A percentile compares a stretch with the other conserved stretches of the same genome.
phyloP scores from a whole-genome alignment of 2,329 filamentous ascomycete species.

The Phaeomoniella chlamydospora region DNA sequence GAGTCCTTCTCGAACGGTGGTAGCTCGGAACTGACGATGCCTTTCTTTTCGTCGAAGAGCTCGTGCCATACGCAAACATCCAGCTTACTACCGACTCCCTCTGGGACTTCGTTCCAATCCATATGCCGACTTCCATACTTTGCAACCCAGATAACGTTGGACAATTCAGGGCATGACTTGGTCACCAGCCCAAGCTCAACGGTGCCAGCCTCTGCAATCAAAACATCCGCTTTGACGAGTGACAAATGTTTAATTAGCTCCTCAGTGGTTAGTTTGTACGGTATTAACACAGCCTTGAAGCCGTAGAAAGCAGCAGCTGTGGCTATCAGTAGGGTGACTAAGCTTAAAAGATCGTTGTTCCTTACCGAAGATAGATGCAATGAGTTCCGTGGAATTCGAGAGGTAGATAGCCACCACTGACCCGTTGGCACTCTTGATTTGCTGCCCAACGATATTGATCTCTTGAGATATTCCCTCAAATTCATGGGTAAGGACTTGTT shows the following conservation, averaged over 20 bases:
- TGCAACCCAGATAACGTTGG: constrained; percentile 79
- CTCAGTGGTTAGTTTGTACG: constrained; percentile 63
- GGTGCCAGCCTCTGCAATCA: constrained; percentile 76
- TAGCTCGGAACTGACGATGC: constrained; percentile 45
- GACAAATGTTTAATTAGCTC: constrained; percentile 55
- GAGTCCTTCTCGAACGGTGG: constrained; percentile 44
- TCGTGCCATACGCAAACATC: constrained; percentile 91
- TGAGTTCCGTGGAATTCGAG: constrained; percentile 81
- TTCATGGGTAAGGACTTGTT: constrained; percentile 59
- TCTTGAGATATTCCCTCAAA: constrained; percentile 62
- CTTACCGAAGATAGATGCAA: constrained; percentile 61
- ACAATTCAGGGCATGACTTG: constrained; percentile 54
- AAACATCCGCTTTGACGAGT: constrained; percentile 61
- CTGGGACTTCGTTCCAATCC: constrained; percentile 84
- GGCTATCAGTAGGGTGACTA: neutral
- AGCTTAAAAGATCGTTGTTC: no score
- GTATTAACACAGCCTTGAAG: constrained; percentile 69
- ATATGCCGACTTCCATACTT: constrained; percentile 82
- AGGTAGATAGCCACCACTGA: constrained; percentile 78
- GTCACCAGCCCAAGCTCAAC: constrained; percentile 64
- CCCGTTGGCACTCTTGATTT: constrained; percentile 52
- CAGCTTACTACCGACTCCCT: constrained; percentile 57
- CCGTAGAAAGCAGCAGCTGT: constrained; percentile 77
- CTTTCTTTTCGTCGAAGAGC: constrained; percentile 56
- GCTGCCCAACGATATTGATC: constrained; percentile 73